Evolutionary conservation across 148 eudicot genomes (phyloP), one percentile per base, ranked within the genome.

Genomic region (Camellia japonica): DNA sequence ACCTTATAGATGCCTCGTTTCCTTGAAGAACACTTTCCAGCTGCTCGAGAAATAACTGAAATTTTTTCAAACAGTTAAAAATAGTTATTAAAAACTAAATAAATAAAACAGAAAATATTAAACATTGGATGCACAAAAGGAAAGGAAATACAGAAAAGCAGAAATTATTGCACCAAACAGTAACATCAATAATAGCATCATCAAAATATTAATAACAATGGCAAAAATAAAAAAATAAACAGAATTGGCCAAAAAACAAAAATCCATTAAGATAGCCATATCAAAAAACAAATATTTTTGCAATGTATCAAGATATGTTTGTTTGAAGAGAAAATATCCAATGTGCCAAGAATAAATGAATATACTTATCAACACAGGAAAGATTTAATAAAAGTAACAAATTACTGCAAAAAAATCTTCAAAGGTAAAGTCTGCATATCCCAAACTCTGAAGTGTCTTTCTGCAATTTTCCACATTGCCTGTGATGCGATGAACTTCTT

Each of bases 21-120:
- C 87, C 94, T 84, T 90, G 91, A 83, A 93, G 74, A 77, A 93
- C 97, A 83, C 88, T 90, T 80, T 93, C 95, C 81, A 96, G 90
- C 90, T 96, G 94, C 90, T 96, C 99, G 30, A 93, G 84, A 80
- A 96, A 93, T 80, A 96, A 78, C 99, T 96, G 95, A 79, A 80
- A 60, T 69, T 74, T 71, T 23, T 23, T 77, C 75, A 73, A 47
- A 78, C 56, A 71, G 65, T 58, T 47, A 52, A 55, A 61, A 2
- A 61, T 15, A n/a, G 43, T 47, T n/a, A 68, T 74, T 73, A 87
- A 8, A 77, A 54, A 59, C 23, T 3, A 70, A 58, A 49, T 42
- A 67, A 14, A 62, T 55, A 77, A 59, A 70, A 30, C 74, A 74
- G 56, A 66, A 47, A 71, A 18, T 14, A 71, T 66, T 79, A 71